These are phyloP conservation scores for Petunia secreta DNA, from an alignment of 257 asterid genomes.

Conservation along the genomic window DNA sequence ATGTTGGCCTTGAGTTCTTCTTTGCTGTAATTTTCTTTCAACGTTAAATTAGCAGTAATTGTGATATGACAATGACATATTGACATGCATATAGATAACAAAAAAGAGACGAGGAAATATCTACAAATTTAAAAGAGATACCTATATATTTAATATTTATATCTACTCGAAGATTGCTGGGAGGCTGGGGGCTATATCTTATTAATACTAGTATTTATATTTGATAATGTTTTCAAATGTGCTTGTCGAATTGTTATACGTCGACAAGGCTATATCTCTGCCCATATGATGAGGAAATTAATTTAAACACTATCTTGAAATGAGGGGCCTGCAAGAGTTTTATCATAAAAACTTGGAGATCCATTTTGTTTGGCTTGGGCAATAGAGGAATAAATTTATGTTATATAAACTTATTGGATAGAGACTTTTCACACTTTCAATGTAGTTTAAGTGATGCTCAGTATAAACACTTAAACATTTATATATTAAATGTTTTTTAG, in stretches of 20 bases:
- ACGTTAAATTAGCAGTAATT: background rate
- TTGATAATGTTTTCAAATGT: constrained; percentile 10
- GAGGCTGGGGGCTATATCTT: background rate
- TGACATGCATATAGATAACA: no score
- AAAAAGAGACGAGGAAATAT: no score
- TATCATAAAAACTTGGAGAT: constrained; percentile 26
- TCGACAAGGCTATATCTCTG: background rate
- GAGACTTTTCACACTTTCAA: background rate
- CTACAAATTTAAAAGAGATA: no score
- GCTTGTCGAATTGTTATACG: constrained; percentile 25
- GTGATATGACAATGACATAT: background rate
- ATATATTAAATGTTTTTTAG: no score
- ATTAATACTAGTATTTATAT: no score
- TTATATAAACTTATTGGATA: background rate
- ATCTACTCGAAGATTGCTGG: background rate
- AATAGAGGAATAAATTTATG: background rate
- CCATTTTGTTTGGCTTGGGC: background rate
- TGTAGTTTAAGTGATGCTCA: background rate
- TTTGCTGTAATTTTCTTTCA: background rate
- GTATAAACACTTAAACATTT: no score
- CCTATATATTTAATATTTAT: background rate
- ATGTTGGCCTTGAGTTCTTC: no score
- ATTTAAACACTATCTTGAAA: constrained; percentile 25
- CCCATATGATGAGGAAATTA: constrained; percentile 20
- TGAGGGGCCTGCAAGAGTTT: constrained; percentile 35